Evolutionary conservation across 1,284 basidiomycete species (phyloP).

Genomic region (Ceratobasidium sp.): DNA sequence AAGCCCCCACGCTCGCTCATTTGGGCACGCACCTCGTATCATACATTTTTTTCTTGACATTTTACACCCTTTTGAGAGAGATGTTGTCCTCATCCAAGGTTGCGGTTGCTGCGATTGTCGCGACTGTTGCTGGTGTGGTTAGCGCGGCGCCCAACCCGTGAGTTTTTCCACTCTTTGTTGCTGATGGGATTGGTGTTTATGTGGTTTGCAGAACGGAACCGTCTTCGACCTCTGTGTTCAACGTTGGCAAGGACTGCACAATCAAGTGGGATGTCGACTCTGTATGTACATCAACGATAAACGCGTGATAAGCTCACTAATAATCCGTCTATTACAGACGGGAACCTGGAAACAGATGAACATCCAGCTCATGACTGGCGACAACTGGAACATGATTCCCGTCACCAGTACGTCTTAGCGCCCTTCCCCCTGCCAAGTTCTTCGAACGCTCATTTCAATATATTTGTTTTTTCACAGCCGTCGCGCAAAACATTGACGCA

Average conservation of each 20-base stretch:
- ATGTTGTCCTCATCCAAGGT: conserved; percentile 7
- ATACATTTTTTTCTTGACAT: background rate
- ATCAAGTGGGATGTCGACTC: conserved; percentile 48
- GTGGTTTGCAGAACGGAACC: conserved; percentile 29
- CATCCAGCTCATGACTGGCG: conserved; percentile 51
- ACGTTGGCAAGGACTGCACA: conserved; percentile 36
- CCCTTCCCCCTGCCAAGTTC: background rate
- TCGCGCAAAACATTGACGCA: conserved; percentile 48
- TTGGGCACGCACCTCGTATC: background rate
- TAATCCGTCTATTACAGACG: background rate
- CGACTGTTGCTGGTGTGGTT: conserved; percentile 26
- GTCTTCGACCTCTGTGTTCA: conserved; percentile 42
- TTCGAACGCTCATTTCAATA: background rate
- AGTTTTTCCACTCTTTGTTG: background rate
- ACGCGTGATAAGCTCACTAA: background rate
- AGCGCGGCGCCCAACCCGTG: conserved; percentile 38
- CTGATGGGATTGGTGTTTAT: background rate
- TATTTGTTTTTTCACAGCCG: conserved; percentile 33
- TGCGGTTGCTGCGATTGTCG: conserved; percentile 21
- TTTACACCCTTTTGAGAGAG: background rate
- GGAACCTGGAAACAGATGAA: conserved; percentile 48
- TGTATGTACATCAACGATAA: conserved; percentile 21
- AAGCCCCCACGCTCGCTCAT: conserved; percentile 3
- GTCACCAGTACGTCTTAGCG: conserved; percentile 47
- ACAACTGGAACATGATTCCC: conserved; percentile 50